Base-by-base conservation (phyloP, 164 flowering plant genomes). In the Platanus orientalis region DNA sequence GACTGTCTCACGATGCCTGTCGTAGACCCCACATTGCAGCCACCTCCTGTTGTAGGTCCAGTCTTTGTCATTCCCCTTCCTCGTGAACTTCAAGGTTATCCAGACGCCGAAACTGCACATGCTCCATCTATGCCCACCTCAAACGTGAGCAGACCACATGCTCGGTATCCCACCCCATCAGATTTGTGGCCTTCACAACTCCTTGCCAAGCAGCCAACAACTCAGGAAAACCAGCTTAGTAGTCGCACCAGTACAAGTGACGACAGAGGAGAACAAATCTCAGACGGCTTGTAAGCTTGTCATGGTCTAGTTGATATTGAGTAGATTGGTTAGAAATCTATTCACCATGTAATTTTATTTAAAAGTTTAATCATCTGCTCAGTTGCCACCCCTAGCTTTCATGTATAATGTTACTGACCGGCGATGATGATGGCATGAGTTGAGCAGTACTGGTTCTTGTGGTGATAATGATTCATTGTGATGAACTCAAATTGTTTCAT, bases 151-250 rank as follows among this genome's bases (percentile, higher is more conserved):
- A 82, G 75, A 68, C 89, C 89, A 4, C 86, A 77, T 36, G 73
- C 89, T 29, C 73, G 89, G 17, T 84, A 84, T 58, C 86, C 84
- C 27, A 76, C 85, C 11, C 76, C 73, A 7, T 57, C 80, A 23
- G 89, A 84, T 67, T 75, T 80, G 7, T 84, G 89, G 89, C 73
- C 89, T 1, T 71, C 78, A 27, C 76, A 75, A 47, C 65, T 84
- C 53, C 79, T 81, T 24, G 69, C 34, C 16, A 45, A 58, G 52
- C 73, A 65, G 40, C 52, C 51, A 32, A 23, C 27, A 45, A 30
- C 52, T 12, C 36, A 58, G 55, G 64, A 67, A 63, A 28, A n/a
- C 58, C 32, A 23, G 63, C 53, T 47, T 47, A 57, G 65, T 40
- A 34, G 17, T 55, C 30, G 66, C 61, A 65, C 56, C 48, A 44